These are phyloP conservation scores for Taphrina wiesneri DNA, from an alignment of 1,139 yeast species.

Conservation along the genomic window DNA sequence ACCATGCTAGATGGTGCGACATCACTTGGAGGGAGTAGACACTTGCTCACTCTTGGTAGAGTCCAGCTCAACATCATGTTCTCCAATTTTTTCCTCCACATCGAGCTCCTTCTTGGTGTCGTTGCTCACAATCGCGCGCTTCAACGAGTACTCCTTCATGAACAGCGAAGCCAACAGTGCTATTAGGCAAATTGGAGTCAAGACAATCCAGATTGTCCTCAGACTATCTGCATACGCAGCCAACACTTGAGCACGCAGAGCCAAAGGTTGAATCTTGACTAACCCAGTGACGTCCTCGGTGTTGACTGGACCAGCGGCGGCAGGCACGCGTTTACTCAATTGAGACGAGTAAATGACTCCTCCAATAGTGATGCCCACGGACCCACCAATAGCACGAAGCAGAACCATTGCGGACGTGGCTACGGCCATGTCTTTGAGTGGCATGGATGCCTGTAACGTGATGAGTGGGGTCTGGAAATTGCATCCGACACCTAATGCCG, in stretches of 20 bases:
- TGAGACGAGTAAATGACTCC: constrained; percentile 28
- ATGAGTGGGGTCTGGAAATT: constrained; percentile 57
- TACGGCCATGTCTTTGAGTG: constrained; percentile 45
- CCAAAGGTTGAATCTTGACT: constrained; percentile 9
- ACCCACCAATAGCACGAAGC: constrained; percentile 32
- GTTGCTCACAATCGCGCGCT: constrained; percentile 7
- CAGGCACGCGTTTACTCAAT: constrained; percentile 7
- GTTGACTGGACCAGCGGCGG: not conserved
- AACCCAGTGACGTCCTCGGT: constrained; percentile 19
- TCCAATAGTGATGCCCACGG: constrained; percentile 34
- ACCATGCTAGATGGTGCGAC: not conserved
- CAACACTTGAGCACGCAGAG: constrained; percentile 12
- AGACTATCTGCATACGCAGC: constrained; percentile 15
- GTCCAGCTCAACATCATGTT: not conserved
- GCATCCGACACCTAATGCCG: constrained; percentile 60
- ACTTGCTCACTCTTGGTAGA: not conserved
- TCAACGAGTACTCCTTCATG: constrained; percentile 20
- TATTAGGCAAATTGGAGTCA: constrained; percentile 18
- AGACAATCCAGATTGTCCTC: constrained; percentile 29
- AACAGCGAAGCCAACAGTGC: constrained; percentile 14
- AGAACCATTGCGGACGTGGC: constrained; percentile 33
- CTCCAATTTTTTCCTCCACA: constrained; percentile 5
- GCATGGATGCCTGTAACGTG: constrained; percentile 59
- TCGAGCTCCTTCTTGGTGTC: not conserved
- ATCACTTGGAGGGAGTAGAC: too few relatives aligned